phyloP scores from a whole-genome alignment of 208 protist species.

The Acanthamoeba triangularis region DNA sequence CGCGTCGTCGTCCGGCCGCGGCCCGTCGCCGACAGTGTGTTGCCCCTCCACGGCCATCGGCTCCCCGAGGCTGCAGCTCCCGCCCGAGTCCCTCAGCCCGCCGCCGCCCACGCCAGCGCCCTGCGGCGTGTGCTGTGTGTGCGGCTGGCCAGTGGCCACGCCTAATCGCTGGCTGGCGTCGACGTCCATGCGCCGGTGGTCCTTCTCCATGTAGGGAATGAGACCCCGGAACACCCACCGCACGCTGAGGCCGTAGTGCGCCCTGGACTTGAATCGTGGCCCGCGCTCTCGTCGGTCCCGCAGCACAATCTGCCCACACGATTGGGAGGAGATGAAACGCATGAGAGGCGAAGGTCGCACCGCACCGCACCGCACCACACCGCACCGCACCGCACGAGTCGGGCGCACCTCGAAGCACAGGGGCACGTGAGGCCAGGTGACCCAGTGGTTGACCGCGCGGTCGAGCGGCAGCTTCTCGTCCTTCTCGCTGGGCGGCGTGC shows the following conservation, averaged over 20 bases:
- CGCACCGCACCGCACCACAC: too few species aligned
- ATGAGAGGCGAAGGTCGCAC: too few species aligned
- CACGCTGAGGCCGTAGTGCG: not conserved
- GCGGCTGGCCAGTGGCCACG: not conserved
- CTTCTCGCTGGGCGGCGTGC: conserved; percentile 3
- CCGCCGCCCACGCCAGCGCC: not conserved
- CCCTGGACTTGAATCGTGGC: not conserved
- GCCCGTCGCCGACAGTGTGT: not conserved
- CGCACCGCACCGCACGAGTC: not conserved
- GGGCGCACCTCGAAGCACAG: conserved; percentile 5
- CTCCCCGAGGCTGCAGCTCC: not conserved
- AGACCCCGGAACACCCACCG: not conserved
- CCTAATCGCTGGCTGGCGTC: not conserved
- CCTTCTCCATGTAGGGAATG: conserved; percentile 5
- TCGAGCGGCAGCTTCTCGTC: conserved; percentile 24
- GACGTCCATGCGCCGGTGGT: not conserved
- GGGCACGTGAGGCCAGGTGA: conserved; percentile 12
- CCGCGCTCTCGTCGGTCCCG: not conserved
- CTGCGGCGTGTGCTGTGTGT: not conserved
- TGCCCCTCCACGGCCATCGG: not conserved
- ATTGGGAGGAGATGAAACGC: too few species aligned
- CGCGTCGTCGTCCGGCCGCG: not conserved
- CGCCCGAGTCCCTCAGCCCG: too few species aligned
- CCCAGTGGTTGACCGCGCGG: conserved; percentile 2
- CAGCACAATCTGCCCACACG: not conserved